These are phyloP conservation scores for Cichorium intybus DNA, from an alignment of 140 eudicot genomes.

Conservation along the genomic window DNA sequence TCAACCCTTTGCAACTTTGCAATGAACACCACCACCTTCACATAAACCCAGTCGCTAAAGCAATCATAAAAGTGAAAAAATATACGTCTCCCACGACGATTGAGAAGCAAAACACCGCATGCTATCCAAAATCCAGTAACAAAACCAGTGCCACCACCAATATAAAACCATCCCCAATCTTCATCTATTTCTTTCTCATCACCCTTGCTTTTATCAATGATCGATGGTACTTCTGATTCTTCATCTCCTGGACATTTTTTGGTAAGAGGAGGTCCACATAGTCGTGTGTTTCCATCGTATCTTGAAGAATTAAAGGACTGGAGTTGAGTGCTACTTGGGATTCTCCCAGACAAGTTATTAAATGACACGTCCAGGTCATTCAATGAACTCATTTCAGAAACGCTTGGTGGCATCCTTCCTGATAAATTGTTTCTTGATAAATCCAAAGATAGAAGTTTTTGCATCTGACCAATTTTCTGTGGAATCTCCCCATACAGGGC, in stretches of 20 bases:
- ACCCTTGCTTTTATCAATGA: too few species aligned
- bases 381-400: not conserved
- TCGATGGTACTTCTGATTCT: too few species aligned
- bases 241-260: too few species aligned
- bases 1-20: too few species aligned
- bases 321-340: constrained; percentile 5
- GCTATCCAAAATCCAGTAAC: not conserved
- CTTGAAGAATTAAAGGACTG: not conserved
- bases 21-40: too few species aligned
- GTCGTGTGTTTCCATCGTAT: not conserved
- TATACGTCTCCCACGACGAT: not conserved
- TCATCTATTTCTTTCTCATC: too few species aligned
- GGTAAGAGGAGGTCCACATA: not conserved
- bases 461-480: not conserved
- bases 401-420: not conserved
- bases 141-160: constrained; percentile 2
- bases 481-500: not conserved
- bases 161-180: too few species aligned
- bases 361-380: not conserved
- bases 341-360: not conserved
- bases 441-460: not conserved
- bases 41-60: too few species aligned
- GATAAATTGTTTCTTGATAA: not conserved
- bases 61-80: not conserved
- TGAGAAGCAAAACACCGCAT: not conserved